phyloP scores from a whole-genome alignment of 306 rosid genomes.

The Glycine soja region DNA sequence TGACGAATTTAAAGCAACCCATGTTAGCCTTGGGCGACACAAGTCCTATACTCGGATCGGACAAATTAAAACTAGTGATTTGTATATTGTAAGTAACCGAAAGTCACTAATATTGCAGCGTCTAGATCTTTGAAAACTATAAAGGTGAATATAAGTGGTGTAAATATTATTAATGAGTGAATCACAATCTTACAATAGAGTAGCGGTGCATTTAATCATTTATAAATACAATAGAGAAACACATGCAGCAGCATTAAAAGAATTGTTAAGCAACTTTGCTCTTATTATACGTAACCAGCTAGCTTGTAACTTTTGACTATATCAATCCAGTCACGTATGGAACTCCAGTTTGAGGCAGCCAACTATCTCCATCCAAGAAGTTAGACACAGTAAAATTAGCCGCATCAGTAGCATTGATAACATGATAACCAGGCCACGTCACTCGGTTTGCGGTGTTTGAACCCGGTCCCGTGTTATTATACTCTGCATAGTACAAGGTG shows the following conservation, averaged over 20 bases:
- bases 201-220: background rate
- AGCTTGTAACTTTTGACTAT: constrained; percentile 7
- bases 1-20: too few species aligned
- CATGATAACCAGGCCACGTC: constrained; percentile 67
- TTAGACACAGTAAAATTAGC: constrained; percentile 67
- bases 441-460: constrained; percentile 64
- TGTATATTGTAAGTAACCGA: too few species aligned
- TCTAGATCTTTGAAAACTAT: too few species aligned
- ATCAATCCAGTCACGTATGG: constrained; percentile 60
- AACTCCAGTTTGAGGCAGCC: constrained; percentile 73
- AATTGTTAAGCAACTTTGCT: constrained; percentile 2
- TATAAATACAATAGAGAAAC: too few species aligned
- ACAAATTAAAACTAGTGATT: too few species aligned
- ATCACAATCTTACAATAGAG: background rate
- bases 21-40: too few species aligned
- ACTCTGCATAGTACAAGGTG: constrained; percentile 74
- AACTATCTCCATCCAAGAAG: constrained; percentile 64
- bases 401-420: constrained; percentile 62
- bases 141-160: too few species aligned
- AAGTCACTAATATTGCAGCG: too few species aligned
- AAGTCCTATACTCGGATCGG: too few species aligned
- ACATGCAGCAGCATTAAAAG: background rate
- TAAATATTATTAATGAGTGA: background rate
- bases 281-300: background rate
- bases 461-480: constrained; percentile 67